Conservation (phyloP, 1,284 basidiomycete species). For the Malassezia sympodialis region DNA sequence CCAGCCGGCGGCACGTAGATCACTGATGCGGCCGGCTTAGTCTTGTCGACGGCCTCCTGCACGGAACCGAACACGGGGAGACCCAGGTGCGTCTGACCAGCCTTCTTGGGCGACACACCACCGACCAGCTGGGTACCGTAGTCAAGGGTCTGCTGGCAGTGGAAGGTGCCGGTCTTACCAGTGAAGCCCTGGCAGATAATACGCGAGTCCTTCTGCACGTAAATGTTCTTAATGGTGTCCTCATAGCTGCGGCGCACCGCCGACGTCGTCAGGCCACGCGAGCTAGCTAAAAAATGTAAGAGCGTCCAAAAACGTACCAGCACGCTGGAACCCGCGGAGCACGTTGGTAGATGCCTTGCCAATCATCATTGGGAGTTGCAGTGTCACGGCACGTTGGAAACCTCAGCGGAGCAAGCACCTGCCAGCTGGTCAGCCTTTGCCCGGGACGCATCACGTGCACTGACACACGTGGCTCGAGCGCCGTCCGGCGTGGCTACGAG, state of each 20-base stretch:
- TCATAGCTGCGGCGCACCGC: slow-evolving; percentile 56
- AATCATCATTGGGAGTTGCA: slow-evolving; percentile 10
- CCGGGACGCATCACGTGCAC: slow-evolving; percentile 12
- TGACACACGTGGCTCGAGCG: slow-evolving; percentile 8
- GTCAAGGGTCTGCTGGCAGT: slow-evolving; percentile 81
- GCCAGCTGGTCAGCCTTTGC: slow-evolving; percentile 5
- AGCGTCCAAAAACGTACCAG: background rate
- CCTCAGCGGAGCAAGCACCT: background rate
- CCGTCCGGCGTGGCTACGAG: background rate
- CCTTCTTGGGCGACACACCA: slow-evolving; percentile 94
- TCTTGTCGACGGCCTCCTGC: slow-evolving; percentile 57
- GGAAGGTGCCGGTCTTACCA: slow-evolving; percentile 98
- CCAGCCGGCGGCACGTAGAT: slow-evolving; percentile 46
- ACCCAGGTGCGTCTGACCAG: slow-evolving; percentile 86
- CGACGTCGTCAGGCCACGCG: slow-evolving; percentile 23
- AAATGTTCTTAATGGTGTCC: slow-evolving; percentile 80
- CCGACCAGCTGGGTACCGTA: slow-evolving; percentile 97
- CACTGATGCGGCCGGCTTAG: slow-evolving; percentile 42
- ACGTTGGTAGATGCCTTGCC: slow-evolving; percentile 14
- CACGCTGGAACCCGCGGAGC: slow-evolving; percentile 11
- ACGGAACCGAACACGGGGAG: slow-evolving; percentile 90
- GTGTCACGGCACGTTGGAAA: background rate
- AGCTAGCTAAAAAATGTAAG: background rate
- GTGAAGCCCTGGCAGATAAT: slow-evolving; percentile 48
- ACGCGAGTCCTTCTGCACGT: slow-evolving; percentile 79